Conservation (phyloP, 495 filamentous ascomycete species). For the Trichoderma reesei region DNA sequence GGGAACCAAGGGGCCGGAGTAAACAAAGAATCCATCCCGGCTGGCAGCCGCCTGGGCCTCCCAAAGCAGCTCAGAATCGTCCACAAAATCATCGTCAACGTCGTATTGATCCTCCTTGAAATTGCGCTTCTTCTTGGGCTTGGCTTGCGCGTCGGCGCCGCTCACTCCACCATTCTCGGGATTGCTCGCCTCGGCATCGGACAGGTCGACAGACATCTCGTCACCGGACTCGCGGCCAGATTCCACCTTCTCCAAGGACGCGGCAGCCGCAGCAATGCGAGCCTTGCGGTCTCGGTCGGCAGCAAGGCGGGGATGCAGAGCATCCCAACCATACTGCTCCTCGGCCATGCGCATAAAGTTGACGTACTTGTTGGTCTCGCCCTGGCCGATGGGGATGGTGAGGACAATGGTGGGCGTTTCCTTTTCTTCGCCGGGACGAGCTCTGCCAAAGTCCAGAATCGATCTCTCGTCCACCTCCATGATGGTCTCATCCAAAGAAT, state of each 20-base stretch:
- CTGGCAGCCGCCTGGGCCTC: slow-evolving; percentile 90
- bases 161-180: slow-evolving; percentile 57
- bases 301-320: slow-evolving; percentile 80
- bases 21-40: slow-evolving; percentile 86
- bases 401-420: slow-evolving; percentile 73
- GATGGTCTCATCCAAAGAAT: slow-evolving; percentile 28
- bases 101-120: slow-evolving; percentile 94
- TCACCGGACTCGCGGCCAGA: slow-evolving; percentile 66
- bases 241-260: slow-evolving; percentile 62
- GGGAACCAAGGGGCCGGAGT: slow-evolving; percentile 73
- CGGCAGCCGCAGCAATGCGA: slow-evolving; percentile 75
- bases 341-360: slow-evolving; percentile 93
- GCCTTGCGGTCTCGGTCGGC: slow-evolving; percentile 72
- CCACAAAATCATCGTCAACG: slow-evolving; percentile 93
- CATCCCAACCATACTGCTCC: slow-evolving; percentile 88
- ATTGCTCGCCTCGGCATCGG: slow-evolving; percentile 62
- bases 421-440: slow-evolving; percentile 36
- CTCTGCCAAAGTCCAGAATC: slow-evolving; percentile 42
- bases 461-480: slow-evolving; percentile 29
- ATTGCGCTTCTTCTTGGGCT: slow-evolving; percentile 61
- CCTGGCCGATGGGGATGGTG: slow-evolving; percentile 60
- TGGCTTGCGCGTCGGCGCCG: slow-evolving; percentile 47
- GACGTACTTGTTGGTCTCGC: slow-evolving; percentile 76
- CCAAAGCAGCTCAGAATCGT: slow-evolving; percentile 92
- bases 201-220: slow-evolving; percentile 62